These are phyloP conservation scores for Phanerodontia chrysosporium DNA, from an alignment of 768 basidiomycete genomes.

Conservation along the genomic window DNA sequence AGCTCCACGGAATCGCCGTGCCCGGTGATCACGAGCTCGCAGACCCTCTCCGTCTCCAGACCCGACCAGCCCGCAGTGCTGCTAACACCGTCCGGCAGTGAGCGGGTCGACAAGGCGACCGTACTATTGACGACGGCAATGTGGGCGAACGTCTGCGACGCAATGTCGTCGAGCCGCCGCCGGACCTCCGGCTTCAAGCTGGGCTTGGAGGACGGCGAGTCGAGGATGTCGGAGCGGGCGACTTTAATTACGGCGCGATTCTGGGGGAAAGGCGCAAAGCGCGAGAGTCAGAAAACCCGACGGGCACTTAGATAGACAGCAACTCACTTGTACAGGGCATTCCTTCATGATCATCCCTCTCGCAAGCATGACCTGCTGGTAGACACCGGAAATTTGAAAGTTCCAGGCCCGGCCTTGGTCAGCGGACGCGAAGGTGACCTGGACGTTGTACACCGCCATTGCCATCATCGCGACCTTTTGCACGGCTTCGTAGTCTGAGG, in stretches of 20 bases:
- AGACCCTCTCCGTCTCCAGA: slow-evolving; percentile 90
- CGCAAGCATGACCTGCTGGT: slow-evolving; percentile 89
- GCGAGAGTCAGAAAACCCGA: slow-evolving; percentile 9
- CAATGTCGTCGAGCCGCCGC: slow-evolving; percentile 88
- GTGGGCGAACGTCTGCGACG: slow-evolving; percentile 86
- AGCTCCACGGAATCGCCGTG: slow-evolving; percentile 86
- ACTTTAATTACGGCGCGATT: slow-evolving; percentile 87
- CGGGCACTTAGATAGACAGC: background rate
- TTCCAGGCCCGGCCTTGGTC: slow-evolving; percentile 79
- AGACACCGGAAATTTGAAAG: slow-evolving; percentile 85
- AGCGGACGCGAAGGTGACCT: slow-evolving; percentile 72
- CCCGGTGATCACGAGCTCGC: slow-evolving; percentile 89
- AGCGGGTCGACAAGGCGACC: slow-evolving; percentile 66
- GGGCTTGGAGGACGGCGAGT: slow-evolving; percentile 75
- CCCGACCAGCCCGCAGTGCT: slow-evolving; percentile 81
- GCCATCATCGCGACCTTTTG: slow-evolving; percentile 71
- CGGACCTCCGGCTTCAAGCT: slow-evolving; percentile 79
- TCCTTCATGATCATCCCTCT: slow-evolving; percentile 88
- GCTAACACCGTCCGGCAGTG: slow-evolving; percentile 73
- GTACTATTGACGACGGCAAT: slow-evolving; percentile 92
- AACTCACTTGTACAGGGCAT: slow-evolving; percentile 73
- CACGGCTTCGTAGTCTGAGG: slow-evolving; percentile 67
- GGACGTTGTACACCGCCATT: slow-evolving; percentile 76
- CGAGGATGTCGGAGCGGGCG: slow-evolving; percentile 88
- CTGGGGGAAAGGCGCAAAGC: slow-evolving; percentile 34